Evolutionary conservation across 2,329 filamentous ascomycete genomes (phyloP).

Genomic region (Cytospora mali): DNA sequence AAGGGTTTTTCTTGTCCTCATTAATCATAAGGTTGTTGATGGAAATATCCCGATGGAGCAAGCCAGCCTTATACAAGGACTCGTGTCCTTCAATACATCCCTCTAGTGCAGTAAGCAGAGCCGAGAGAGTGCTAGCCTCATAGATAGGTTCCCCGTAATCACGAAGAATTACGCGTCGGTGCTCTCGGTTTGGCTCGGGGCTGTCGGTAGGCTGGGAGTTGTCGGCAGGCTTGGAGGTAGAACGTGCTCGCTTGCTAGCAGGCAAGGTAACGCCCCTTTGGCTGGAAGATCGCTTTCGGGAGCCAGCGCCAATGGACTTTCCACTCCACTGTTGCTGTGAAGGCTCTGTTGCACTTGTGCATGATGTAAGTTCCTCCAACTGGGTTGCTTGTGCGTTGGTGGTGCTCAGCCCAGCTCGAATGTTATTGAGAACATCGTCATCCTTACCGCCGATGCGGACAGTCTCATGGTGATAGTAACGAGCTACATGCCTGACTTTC

Average conservation of each 20-base stretch:
- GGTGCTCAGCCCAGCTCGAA: slow-evolving; percentile 39
- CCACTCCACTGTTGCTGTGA: no score
- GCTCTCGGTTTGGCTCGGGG: neutral
- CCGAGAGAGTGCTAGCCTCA: slow-evolving; percentile 36
- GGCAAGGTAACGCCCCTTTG: no score
- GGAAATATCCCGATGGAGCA: slow-evolving; percentile 43
- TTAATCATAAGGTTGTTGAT: slow-evolving; percentile 47
- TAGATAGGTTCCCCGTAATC: slow-evolving; percentile 42
- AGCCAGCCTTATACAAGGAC: slow-evolving; percentile 34
- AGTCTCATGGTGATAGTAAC: slow-evolving; percentile 22
- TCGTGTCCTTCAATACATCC: slow-evolving; percentile 39
- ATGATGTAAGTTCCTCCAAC: slow-evolving; percentile 7
- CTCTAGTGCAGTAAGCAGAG: slow-evolving; percentile 37
- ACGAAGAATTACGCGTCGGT: slow-evolving; percentile 10
- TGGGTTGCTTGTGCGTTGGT: slow-evolving; percentile 34
- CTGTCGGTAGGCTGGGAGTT: no score
- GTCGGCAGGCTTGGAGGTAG: slow-evolving; percentile 37
- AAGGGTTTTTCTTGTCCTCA: slow-evolving; percentile 43
- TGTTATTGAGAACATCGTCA: slow-evolving; percentile 37
- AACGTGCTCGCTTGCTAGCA: slow-evolving; percentile 37
- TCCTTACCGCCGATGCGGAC: slow-evolving; percentile 7
- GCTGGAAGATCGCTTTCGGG: no score
- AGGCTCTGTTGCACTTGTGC: no score
- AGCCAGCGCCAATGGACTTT: no score
- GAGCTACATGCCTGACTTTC: slow-evolving; percentile 20